Evolutionary conservation across 768 basidiomycete genomes (phyloP).

Genomic region (Suillus clintonianus): DNA sequence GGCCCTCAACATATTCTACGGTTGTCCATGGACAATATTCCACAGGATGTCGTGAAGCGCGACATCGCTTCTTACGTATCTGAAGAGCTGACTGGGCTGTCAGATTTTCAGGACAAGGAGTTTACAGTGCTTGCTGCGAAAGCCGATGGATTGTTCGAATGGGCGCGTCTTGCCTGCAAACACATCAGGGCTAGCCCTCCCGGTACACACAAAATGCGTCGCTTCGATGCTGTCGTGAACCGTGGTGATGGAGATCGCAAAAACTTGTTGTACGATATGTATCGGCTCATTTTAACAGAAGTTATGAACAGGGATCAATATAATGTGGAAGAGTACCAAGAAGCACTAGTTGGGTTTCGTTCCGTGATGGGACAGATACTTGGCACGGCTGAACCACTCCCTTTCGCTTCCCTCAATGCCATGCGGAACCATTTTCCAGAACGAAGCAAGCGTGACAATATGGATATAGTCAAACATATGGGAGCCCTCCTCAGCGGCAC

Average conservation of each 20-base stretch:
- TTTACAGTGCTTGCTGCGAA: background rate
- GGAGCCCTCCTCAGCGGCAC: constrained; percentile 8
- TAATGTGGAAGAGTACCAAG: too few species aligned
- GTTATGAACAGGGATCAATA: too few species aligned
- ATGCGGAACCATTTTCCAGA: background rate
- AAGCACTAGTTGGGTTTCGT: too few species aligned
- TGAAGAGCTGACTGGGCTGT: background rate
- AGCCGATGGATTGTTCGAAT: constrained; percentile 8
- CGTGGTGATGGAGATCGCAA: background rate
- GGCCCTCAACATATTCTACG: background rate
- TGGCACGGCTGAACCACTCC: background rate
- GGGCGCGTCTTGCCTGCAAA: constrained; percentile 9
- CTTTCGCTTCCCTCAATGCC: background rate
- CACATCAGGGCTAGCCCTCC: background rate
- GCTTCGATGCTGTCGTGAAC: background rate
- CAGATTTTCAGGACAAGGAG: background rate
- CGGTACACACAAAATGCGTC: background rate
- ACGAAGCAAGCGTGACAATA: fast-evolving
- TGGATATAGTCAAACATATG: background rate
- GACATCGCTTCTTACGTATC: background rate
- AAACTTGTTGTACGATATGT: constrained; percentile 1
- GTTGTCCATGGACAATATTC: background rate
- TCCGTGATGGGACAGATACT: constrained; percentile 8
- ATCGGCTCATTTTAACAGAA: background rate
- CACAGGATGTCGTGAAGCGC: background rate